Conservation (phyloP, 345 rosid genomes). For the Erysimum cheiranthoides region DNA sequence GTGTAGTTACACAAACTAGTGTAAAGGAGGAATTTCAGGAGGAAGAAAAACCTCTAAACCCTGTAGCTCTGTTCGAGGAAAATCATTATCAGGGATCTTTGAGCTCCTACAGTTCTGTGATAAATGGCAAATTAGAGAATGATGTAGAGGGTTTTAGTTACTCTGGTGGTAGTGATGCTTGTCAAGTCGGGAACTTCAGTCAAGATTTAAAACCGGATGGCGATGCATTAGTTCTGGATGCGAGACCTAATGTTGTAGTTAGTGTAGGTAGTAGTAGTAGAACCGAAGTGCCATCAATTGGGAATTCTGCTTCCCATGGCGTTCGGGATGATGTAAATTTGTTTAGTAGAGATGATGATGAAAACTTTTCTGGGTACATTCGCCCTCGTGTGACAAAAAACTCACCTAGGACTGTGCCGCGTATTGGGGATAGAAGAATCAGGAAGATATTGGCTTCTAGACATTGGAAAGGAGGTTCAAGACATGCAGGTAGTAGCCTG, state of each 20-base stretch:
- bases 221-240: slow-evolving; percentile 62
- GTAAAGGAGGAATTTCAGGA: slow-evolving; percentile 49
- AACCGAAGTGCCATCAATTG: slow-evolving; percentile 47
- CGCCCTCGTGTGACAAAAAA: slow-evolving; percentile 60
- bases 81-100: slow-evolving; percentile 46
- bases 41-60: slow-evolving; percentile 53
- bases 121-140: slow-evolving; percentile 50
- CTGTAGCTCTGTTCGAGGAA: slow-evolving; percentile 39
- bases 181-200: slow-evolving; percentile 41
- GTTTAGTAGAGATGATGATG: slow-evolving; percentile 97
- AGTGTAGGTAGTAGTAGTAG: slow-evolving; percentile 65
- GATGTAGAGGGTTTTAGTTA: slow-evolving; percentile 53
- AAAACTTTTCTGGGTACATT: slow-evolving; percentile 86
- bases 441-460: slow-evolving; percentile 94
- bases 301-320: slow-evolving; percentile 49
- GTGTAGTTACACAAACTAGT: slow-evolving; percentile 41
- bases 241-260: slow-evolving; percentile 57
- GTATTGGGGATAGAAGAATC: slow-evolving; percentile 90
- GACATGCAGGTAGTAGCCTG: slow-evolving; percentile 56
- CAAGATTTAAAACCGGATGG: slow-evolving; percentile 50
- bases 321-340: slow-evolving; percentile 70
- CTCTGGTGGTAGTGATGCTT: slow-evolving; percentile 46
- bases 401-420: slow-evolving; percentile 64
- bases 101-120: slow-evolving; percentile 51
- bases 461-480: slow-evolving; percentile 74